These are phyloP conservation scores for Henckelia pumila DNA, from an alignment of 257 asterid species.

Conservation along the genomic window DNA sequence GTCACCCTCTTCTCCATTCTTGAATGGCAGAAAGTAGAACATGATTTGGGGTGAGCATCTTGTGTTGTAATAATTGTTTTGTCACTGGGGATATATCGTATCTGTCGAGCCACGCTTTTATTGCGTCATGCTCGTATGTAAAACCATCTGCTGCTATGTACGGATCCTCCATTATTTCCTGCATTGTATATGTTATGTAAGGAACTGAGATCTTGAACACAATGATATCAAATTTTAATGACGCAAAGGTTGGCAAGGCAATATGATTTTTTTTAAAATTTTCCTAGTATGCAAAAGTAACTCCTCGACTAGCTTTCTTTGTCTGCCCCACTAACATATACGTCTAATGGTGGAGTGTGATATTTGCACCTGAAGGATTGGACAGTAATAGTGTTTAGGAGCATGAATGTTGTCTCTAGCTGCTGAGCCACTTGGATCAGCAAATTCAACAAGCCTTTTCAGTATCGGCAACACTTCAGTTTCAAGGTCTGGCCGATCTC, in stretches of 20 bases:
- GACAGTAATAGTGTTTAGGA: conserved; percentile 77
- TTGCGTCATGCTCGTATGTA: conserved; percentile 75
- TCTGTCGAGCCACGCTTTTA: conserved; percentile 61
- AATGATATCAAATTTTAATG: too few species aligned
- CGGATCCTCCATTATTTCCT: conserved; percentile 92
- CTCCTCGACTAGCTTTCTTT: background rate
- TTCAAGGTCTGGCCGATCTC: conserved; percentile 92
- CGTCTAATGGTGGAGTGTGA: background rate
- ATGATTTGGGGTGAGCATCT: conserved; percentile 65
- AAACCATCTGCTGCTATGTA: conserved; percentile 84
- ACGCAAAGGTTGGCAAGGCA: background rate
- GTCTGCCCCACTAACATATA: background rate
- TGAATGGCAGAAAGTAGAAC: conserved; percentile 63
- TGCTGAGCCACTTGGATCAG: conserved; percentile 36
- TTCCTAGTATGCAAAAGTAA: too few species aligned
- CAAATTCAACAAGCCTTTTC: conserved; percentile 61
- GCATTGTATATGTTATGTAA: conserved; percentile 24
- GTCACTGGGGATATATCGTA: conserved; percentile 70
- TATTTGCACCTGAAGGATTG: conserved; percentile 68
- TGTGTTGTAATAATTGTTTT: conserved; percentile 44
- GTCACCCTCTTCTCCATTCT: conserved; percentile 48
- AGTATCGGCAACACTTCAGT: conserved; percentile 69
- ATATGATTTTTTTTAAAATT: too few species aligned
- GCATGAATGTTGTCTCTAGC: conserved; percentile 34
- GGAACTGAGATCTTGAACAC: conserved; percentile 1